Conservation (phyloP, 2,329 filamentous ascomycete species). For the Beauveria rudraprayagi region DNA sequence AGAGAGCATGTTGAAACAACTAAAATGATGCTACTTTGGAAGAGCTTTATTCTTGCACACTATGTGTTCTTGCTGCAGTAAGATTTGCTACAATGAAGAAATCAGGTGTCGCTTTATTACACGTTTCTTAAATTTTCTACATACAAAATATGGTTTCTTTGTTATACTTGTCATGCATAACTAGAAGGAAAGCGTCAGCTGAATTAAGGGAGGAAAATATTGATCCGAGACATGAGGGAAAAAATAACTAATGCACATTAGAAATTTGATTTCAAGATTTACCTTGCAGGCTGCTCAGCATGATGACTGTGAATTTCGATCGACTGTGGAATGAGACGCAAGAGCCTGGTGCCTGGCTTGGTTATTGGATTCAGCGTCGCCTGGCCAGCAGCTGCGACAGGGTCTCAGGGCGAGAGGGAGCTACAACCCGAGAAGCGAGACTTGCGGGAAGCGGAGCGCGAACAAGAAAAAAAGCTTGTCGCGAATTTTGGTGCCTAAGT, state of each 20-base stretch:
- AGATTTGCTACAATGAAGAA: neutral
- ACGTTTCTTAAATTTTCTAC: neutral
- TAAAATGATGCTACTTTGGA: neutral
- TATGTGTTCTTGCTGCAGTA: neutral
- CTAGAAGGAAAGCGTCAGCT: constrained; percentile 6
- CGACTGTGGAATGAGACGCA: neutral
- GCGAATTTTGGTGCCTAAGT: too few relatives aligned
- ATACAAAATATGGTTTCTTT: neutral
- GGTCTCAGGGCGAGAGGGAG: neutral
- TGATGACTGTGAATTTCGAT: neutral
- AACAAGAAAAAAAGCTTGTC: neutral
- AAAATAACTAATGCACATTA: neutral
- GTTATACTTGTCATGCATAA: neutral
- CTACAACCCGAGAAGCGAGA: neutral
- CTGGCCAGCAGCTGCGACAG: neutral
- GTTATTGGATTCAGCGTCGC: neutral
- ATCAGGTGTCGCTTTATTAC: neutral
- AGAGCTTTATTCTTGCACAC: neutral
- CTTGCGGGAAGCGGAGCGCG: neutral
- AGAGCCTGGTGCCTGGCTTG: neutral
- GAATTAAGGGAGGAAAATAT: neutral
- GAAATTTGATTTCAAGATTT: neutral
- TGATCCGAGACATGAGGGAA: neutral
- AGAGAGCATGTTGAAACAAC: neutral
- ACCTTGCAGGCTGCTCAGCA: neutral